phyloP scores from a whole-genome alignment of 805 yeast species.

The Cyberlindnera petersonii region DNA sequence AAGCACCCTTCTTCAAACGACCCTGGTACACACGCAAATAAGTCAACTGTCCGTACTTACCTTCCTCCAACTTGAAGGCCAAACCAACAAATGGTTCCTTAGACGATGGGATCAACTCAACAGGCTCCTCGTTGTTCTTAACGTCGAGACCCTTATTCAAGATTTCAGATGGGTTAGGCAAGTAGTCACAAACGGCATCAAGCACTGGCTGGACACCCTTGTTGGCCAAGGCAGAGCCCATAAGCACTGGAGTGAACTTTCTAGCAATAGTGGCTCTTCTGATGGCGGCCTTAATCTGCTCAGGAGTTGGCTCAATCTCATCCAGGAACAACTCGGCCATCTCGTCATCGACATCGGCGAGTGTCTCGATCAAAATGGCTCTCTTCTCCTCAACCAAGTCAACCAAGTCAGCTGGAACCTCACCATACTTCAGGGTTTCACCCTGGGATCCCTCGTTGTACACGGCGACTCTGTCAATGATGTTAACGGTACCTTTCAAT shows the following conservation, averaged over 20 bases:
- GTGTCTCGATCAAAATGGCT: constrained; percentile 77
- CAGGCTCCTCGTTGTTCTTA: constrained; percentile 57
- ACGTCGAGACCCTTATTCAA: constrained; percentile 86
- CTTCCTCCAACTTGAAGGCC: constrained; percentile 99
- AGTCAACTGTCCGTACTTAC: constrained; percentile 95
- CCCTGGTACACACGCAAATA: constrained; percentile 98
- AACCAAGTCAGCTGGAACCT: constrained; percentile 73
- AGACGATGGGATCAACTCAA: constrained; percentile 69
- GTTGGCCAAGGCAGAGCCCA: constrained; percentile 98
- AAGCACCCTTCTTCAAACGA: constrained; percentile 81
- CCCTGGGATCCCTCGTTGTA: constrained; percentile 92
- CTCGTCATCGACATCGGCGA: constrained; percentile 98
- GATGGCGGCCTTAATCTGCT: constrained; percentile 84
- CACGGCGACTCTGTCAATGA: constrained; percentile 80
- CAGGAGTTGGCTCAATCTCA: constrained; percentile 80
- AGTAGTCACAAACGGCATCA: constrained; percentile 92
- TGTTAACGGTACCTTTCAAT: constrained; percentile 84
- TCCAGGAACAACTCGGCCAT: constrained; percentile 91
- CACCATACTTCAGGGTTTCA: constrained; percentile 62
- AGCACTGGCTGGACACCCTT: constrained; percentile 92
- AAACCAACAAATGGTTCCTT: constrained; percentile 85
- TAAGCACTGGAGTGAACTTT: constrained; percentile 96
- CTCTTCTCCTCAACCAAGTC: constrained; percentile 90
- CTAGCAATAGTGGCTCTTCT: constrained; percentile 94
- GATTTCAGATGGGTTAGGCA: constrained; percentile 94